Evolutionary conservation across 768 basidiomycete species (phyloP), one percentile per base, ranked within the genome.

Genomic region (Clavaria fumosa): DNA sequence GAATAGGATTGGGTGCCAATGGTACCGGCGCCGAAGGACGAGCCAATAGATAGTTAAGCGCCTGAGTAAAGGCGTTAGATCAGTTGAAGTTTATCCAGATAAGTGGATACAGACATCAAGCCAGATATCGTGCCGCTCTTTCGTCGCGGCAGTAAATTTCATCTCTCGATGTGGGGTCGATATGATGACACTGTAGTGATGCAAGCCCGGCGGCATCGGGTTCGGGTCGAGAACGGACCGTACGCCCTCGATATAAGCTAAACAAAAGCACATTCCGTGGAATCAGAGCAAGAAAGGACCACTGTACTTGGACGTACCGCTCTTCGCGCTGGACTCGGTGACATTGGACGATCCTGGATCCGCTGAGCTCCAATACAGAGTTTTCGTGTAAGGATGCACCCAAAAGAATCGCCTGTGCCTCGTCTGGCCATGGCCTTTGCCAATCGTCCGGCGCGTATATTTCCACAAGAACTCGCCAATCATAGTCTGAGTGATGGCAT

Each of bases 371-470:
- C 95, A 99, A 57, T 97, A 96, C 41, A 99, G 51, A 4, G 90
- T 96, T 64, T 86, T 88, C 27, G 91, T 97, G 54, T 97, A 99
- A 14, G 95, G 95, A 58, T 97, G 93, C n/a, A 99, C 78, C 95
- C 95, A 99, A 70, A 97, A 95, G 75, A 90, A 99, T 24, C 95
- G 69, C 55, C 75, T 78, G 58, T 99, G 95, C 36, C 91, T 65
- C 54, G 74, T 78, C 54, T 88, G 81, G 15, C 85, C 85, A 53
- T 89, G 72, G 9, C 88, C 90, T 57, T 84, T 91, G 17, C 90
- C 88, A 50, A 97, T 74, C 12, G 83, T 61, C 40, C 75, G 71
- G 36, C 93, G 70, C 6, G 93, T 96, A 59, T 99, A 96, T 66
- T 97, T 97, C 70, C 84, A 86, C 62, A 99, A 57, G 60, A 90